Evolutionary conservation across 495 filamentous ascomycete species (phyloP).

Genomic region (Daldinia grandis): DNA sequence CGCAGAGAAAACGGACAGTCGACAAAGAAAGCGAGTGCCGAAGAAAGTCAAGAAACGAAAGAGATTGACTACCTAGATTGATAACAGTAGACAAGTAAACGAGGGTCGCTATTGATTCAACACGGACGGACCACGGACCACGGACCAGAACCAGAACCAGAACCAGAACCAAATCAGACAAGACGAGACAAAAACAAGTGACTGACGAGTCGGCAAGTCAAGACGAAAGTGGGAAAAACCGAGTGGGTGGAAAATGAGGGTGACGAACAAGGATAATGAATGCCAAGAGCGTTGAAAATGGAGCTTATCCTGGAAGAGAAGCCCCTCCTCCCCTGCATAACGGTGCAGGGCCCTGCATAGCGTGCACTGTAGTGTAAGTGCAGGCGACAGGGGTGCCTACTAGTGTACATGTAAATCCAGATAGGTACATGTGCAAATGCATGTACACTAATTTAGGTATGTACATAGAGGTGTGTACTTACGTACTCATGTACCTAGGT

Average conservation of each 20-base stretch:
- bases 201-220: slow-evolving; percentile 12
- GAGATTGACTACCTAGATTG: slow-evolving; percentile 7
- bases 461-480: too few species aligned
- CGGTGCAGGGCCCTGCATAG: slow-evolving; percentile 5
- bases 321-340: slow-evolving; percentile 35
- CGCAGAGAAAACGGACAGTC: slow-evolving; percentile 19
- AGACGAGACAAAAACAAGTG: slow-evolving; percentile 18
- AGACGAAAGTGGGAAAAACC: slow-evolving; percentile 35
- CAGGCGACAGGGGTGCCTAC: neutral
- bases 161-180: slow-evolving; percentile 24
- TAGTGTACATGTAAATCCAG: too few species aligned
- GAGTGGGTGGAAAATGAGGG: slow-evolving; percentile 36
- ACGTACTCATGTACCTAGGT: too few species aligned
- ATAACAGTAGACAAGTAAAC: slow-evolving; percentile 14
- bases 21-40: slow-evolving; percentile 24
- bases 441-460: too few species aligned
- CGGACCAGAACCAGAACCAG: slow-evolving; percentile 7
- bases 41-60: slow-evolving; percentile 22
- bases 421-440: too few species aligned
- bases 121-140: neutral
- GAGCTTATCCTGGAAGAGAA: slow-evolving; percentile 26
- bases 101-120: slow-evolving; percentile 3
- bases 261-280: slow-evolving; percentile 31
- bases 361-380: slow-evolving; percentile 2
- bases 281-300: slow-evolving; percentile 27